Percentiles rank a stretch among this genome's conserved stretches.
Evolutionary conservation across 176 grass and related monocot species (phyloP).

Genomic region (Hordeum vulgare): MorexV3_pseudomolecules_assembly NC_058519.1:9040497-9040996

Average conservation of each 20-base stretch:
- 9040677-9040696: slow-evolving; percentile 4
- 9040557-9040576: background rate
- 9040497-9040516: too few species aligned
- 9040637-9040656: background rate
- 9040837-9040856: slow-evolving; percentile 5
- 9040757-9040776: slow-evolving; percentile 1
- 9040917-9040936: slow-evolving; percentile 13
- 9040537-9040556: background rate
- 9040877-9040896: background rate
- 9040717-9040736: slow-evolving; percentile 19
- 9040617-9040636: background rate
- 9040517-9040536: background rate
- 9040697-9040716: background rate
- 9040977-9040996: slow-evolving; percentile 55
- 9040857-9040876: background rate
- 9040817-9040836: background rate
- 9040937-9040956: background rate
- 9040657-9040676: slow-evolving; percentile 54
- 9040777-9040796: background rate
- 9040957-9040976: background rate
- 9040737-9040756: background rate
- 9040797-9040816: background rate
- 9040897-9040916: background rate
- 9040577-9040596: background rate
- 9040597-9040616: background rate